phyloP scores from a whole-genome alignment of 1,139 yeast species.

The Geotrichum aggregatum region DNA sequence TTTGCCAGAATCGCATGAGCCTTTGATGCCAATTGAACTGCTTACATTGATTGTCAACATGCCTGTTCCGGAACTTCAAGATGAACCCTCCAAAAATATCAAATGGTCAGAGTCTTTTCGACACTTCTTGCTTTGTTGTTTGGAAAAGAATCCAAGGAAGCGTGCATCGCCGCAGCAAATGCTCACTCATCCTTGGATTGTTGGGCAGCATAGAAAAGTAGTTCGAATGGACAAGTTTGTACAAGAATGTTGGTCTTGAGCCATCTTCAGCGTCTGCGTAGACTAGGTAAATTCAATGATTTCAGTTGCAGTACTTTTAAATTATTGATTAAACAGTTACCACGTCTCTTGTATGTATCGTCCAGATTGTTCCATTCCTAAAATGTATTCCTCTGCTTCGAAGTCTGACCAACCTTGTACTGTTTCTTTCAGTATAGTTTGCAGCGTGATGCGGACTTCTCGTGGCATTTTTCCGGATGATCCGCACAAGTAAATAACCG shows the following conservation, averaged over 20 bases:
- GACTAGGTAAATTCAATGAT: too few relatives aligned
- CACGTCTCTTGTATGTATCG: constrained; percentile 89
- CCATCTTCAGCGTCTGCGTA: too few relatives aligned
- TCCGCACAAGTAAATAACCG: constrained; percentile 76
- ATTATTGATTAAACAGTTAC: constrained; percentile 43
- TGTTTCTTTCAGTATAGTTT: constrained; percentile 51
- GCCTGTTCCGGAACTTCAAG: constrained; percentile 68
- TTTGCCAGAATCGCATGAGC: constrained; percentile 44
- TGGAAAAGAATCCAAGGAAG: constrained; percentile 71
- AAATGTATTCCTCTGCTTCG: constrained; percentile 50
- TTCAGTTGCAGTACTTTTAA: background rate
- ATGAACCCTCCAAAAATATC: constrained; percentile 72
- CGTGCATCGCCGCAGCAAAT: constrained; percentile 92
- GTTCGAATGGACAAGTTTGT: constrained; percentile 89
- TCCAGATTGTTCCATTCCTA: constrained; percentile 59
- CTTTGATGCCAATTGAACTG: constrained; percentile 78
- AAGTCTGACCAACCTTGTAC: constrained; percentile 40
- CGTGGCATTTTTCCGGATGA: constrained; percentile 94
- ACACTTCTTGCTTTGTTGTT: constrained; percentile 73
- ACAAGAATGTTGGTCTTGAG: constrained; percentile 61
- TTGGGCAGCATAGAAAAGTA: constrained; percentile 61
- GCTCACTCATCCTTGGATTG: constrained; percentile 88
- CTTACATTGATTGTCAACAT: constrained; percentile 75
- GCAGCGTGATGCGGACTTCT: constrained; percentile 74
- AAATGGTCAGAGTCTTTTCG: constrained; percentile 80